A percentile compares a stretch with the other conserved stretches of the same genome.
Evolutionary conservation across 306 rosid species (phyloP).

Genomic region (Urtica urens): DNA sequence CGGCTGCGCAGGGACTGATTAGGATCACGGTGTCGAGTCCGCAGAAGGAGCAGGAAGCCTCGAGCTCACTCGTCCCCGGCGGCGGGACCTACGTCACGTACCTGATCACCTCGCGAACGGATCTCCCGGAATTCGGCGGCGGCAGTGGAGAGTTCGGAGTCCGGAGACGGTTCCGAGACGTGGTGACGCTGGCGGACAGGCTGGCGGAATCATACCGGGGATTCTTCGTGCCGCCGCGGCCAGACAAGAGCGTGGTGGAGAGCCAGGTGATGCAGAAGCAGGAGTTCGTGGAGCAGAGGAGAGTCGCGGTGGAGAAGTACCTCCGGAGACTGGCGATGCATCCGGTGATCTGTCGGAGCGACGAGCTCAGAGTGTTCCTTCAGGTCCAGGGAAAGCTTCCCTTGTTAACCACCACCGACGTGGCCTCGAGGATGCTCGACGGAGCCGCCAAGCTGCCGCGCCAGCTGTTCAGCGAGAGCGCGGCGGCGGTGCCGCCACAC

Average conservation of each 20-base stretch:
- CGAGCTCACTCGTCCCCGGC: constrained; percentile 77
- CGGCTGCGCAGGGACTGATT: constrained; percentile 36
- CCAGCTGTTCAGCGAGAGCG: constrained; percentile 54
- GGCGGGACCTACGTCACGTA: constrained; percentile 50
- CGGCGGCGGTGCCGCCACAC: constrained; percentile 33
- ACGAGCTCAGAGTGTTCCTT: constrained; percentile 63
- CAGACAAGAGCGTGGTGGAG: constrained; percentile 91
- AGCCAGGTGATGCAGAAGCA: constrained; percentile 94
- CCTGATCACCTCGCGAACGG: constrained; percentile 63
- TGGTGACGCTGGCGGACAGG: constrained; percentile 74
- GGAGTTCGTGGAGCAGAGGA: constrained; percentile 92
- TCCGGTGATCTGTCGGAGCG: constrained; percentile 74
- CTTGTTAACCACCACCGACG: constrained; percentile 40
- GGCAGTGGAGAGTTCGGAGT: constrained; percentile 56
- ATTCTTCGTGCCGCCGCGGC: constrained; percentile 66
- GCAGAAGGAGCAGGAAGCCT: constrained; percentile 57
- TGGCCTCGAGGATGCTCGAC: constrained; percentile 85
- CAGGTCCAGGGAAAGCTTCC: constrained; percentile 67
- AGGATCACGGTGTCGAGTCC: constrained; percentile 74
- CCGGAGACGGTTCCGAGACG: constrained; percentile 74
- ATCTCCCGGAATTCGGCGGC: constrained; percentile 50
- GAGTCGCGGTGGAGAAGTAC: constrained; percentile 80
- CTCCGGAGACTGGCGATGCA: constrained; percentile 55
- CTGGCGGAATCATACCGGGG: constrained; percentile 76
- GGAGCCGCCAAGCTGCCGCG: constrained; percentile 76